Evolutionary conservation across 139 green algal species (phyloP), one percentile per base, ranked within the genome.

Genomic region (Klebsormidium nitens): DNA sequence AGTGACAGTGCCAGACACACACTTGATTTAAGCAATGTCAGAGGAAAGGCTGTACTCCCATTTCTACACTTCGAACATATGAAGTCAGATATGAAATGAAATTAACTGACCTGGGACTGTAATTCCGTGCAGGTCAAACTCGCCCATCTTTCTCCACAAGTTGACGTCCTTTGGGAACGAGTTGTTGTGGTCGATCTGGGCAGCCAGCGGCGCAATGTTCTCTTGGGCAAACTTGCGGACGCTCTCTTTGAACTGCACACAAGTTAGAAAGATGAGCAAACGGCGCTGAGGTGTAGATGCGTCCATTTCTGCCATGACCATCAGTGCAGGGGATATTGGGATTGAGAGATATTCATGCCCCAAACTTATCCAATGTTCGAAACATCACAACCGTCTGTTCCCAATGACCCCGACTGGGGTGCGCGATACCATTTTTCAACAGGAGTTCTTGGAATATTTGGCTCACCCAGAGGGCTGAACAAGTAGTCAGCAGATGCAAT

Each of bases 111-210:
- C 67, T 57, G 69, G 69, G 23, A 61, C 69, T 28, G 69, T 76
- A 46, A 81, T 39, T 86, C 89, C 91, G 8, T 95, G 86, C 17
- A 96, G 75, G 2, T 90, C 87, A 59, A 93, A 90, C 26, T 86
- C 84, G 3, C 91, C 91, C 69, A 96, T 89, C 31, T 82, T 73
- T n/a, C 35, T 73, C 91, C 91, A 96, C 8, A 96, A 73, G 69
- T 96, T 80, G 0, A 89, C 73, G 2, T 83, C 59, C 59, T 56
- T 65, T 0, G 91, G 89, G 40, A 96, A 95, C n/a, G 64, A 66
- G 72, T 95, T 95, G 2, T 48, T 69, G 4, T 42, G 44, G 66
- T 95, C 90, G 5, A 95, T 88, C 11, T 81, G 64, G n/a, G 83
- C 88, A 26, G 89, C 89, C 32, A 92, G 83, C 0, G 91, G 90